Evolutionary conservation across 179 eudicot species (phyloP).

Genomic region (Gypsophila paniculata): DNA sequence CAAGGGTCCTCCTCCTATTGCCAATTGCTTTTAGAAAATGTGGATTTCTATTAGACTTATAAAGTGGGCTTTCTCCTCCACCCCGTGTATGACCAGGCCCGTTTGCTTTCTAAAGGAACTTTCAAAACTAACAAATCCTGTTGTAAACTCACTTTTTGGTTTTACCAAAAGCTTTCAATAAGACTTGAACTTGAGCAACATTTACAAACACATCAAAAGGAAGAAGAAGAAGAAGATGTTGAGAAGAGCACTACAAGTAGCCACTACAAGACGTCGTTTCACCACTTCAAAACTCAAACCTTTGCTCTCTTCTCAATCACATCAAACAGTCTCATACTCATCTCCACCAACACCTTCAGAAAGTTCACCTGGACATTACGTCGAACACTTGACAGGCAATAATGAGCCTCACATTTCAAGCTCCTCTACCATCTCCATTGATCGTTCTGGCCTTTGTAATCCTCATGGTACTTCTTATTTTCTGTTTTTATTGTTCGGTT

Average conservation of each 20-base stretch:
- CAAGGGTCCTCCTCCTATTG: too few relatives aligned
- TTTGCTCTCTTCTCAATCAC: conserved; percentile 23
- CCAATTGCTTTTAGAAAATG: too few relatives aligned
- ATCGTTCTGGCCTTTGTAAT: conserved; percentile 62
- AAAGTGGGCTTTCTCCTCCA: too few relatives aligned
- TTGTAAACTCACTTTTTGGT: too few relatives aligned
- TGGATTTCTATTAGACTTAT: too few relatives aligned
- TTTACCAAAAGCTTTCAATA: too few relatives aligned
- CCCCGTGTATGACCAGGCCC: too few relatives aligned
- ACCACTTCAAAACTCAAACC: conserved; percentile 19
- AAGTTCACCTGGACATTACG: conserved; percentile 26
- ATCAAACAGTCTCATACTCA: conserved; percentile 10
- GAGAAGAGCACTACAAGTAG: conserved; percentile 30
- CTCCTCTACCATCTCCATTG: conserved; percentile 58
- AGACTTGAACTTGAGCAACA: too few relatives aligned
- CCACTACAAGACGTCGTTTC: conserved; percentile 19
- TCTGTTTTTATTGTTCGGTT: neutral
- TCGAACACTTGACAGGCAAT: conserved; percentile 24
- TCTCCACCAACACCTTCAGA: conserved; percentile 13
- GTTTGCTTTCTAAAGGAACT: too few relatives aligned
- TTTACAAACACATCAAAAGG: neutral
- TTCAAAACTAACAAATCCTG: too few relatives aligned
- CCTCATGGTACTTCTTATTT: conserved; percentile 44
- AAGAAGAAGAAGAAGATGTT: conserved; percentile 26
- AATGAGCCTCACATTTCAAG: neutral